Evolutionary conservation across 345 rosid species (phyloP).

Genomic region (Microthlaspi erraticum): DNA sequence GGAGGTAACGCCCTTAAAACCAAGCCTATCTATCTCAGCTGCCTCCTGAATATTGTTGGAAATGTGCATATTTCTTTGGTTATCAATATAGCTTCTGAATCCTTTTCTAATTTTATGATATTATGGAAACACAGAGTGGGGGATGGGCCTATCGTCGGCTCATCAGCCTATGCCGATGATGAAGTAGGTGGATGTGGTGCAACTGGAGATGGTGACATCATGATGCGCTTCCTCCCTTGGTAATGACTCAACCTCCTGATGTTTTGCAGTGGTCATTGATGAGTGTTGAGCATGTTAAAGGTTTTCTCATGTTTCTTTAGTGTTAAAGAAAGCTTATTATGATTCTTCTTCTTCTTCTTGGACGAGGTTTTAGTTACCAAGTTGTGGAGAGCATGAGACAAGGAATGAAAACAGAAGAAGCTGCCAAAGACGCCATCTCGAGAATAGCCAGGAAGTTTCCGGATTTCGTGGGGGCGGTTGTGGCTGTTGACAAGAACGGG

Average conservation of each 20-base stretch:
- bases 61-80: neutral
- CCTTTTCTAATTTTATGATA: neutral
- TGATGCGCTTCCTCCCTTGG: conserved; percentile 99
- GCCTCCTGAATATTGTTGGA: neutral
- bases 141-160: conserved; percentile 92
- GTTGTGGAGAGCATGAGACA: conserved; percentile 93
- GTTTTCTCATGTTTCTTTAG: neutral
- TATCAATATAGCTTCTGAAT: neutral
- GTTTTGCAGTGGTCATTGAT: neutral
- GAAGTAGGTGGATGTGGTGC: conserved; percentile 99
- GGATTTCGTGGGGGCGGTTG: conserved; percentile 82
- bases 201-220: conserved; percentile 94
- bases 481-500: conserved; percentile 77
- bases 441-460: conserved; percentile 78
- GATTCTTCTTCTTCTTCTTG: neutral
- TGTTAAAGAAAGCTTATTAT: neutral
- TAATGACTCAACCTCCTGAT: conserved; percentile 36
- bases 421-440: conserved; percentile 81
- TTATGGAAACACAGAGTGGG: conserved; percentile 67
- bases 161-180: conserved; percentile 82
- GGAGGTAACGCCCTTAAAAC: conserved; percentile 59
- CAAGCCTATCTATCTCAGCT: neutral
- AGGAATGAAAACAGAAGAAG: conserved; percentile 83
- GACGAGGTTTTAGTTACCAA: conserved; percentile 69
- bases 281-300: conserved; percentile 2